These are phyloP conservation scores for Fusarium clavum DNA, from an alignment of 2,329 filamentous ascomycete genomes.

Conservation along the genomic window DNA sequence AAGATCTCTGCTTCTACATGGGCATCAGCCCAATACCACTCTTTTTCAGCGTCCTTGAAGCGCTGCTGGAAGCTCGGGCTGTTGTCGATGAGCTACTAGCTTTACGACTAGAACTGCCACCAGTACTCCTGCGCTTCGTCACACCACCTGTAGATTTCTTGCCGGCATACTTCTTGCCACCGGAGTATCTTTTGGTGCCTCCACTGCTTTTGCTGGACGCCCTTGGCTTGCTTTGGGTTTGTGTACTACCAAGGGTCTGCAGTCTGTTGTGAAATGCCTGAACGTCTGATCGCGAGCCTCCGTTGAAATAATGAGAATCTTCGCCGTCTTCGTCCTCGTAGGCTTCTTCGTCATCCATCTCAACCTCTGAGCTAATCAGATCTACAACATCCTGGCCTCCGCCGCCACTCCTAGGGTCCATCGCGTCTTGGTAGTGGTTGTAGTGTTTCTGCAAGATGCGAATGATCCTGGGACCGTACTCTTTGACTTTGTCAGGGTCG, in stretches of 20 bases:
- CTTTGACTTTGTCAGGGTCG: constrained; percentile 69
- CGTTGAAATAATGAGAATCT: constrained; percentile 62
- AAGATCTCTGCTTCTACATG: constrained; percentile 40
- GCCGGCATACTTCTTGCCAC: constrained; percentile 48
- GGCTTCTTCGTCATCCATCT: constrained; percentile 51
- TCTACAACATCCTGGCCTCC: constrained; percentile 62
- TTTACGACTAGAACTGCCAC: constrained; percentile 46
- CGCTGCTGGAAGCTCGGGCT: constrained; percentile 36
- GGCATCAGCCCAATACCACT: constrained; percentile 51
- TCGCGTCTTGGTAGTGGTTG: constrained; percentile 62
- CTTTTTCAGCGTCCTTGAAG: constrained; percentile 49
- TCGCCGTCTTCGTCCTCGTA: constrained; percentile 54
- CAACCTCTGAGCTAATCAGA: constrained; percentile 62
- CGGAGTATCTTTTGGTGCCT: constrained; percentile 45
- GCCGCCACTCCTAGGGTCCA: constrained; percentile 50
- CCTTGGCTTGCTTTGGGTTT: constrained; percentile 44
- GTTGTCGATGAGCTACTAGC: constrained; percentile 48
- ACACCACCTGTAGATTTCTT: constrained; percentile 48
- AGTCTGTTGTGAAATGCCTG: constrained; percentile 52
- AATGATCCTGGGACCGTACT: constrained; percentile 71
- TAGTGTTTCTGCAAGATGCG: constrained; percentile 65
- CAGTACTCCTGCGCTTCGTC: constrained; percentile 48
- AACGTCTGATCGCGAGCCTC: constrained; percentile 46
- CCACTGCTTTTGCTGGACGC: constrained; percentile 45
- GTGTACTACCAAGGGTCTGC: constrained; percentile 46